Percentiles rank a stretch among this genome's conserved stretches.
Evolutionary conservation across 2,329 filamentous ascomycete species (phyloP).

Genomic region (Gnomoniopsis smithogilvyi): DNA sequence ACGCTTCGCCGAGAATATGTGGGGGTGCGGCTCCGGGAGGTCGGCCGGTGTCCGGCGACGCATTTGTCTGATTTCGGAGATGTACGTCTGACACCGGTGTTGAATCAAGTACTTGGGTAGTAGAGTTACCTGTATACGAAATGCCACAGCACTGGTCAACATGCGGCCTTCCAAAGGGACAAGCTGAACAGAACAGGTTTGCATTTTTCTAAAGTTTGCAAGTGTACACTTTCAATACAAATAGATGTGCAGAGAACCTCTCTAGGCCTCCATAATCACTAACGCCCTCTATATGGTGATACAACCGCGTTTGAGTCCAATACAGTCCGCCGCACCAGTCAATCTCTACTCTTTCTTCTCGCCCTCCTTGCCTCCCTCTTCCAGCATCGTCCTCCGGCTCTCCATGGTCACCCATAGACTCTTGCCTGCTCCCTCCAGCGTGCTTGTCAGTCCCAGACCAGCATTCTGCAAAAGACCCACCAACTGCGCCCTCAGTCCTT

Average conservation of each 20-base stretch:
- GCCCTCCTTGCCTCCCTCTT: conserved; percentile 44
- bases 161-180: too few species aligned
- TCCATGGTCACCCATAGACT: conserved; percentile 88
- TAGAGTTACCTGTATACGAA: too few species aligned
- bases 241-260: background rate
- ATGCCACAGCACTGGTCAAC: too few species aligned
- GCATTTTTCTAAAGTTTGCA: background rate
- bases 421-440: conserved; percentile 77
- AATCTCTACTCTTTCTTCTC: conserved; percentile 23
- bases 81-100: too few species aligned
- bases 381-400: conserved; percentile 73
- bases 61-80: too few species aligned
- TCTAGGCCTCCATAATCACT: background rate
- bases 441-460: conserved; percentile 71
- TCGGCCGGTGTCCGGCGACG: background rate
- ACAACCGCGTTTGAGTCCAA: background rate
- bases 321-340: background rate
- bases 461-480: conserved; percentile 77
- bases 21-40: background rate
- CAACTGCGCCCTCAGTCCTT: conserved; percentile 77
- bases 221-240: background rate
- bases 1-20: background rate
- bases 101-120: too few species aligned
- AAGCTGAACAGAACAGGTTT: background rate
- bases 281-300: background rate